A percentile compares a stretch with the other conserved stretches of the same genome.
These are phyloP conservation scores for Magnusiomyces tetraspermus DNA, from an alignment of 1,139 yeast genomes.

Conservation along the genomic window DNA sequence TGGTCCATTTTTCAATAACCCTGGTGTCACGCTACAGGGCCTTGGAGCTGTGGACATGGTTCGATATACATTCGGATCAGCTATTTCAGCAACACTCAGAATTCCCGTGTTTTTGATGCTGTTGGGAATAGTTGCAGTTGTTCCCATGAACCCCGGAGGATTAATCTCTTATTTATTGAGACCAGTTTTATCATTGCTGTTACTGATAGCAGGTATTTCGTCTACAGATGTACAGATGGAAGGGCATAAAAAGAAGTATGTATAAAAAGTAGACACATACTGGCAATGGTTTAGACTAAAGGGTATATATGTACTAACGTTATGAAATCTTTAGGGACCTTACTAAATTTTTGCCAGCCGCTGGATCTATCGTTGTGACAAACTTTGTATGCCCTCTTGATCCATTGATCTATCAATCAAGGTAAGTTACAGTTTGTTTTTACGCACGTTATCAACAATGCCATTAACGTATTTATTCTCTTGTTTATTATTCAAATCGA, in stretches of 20 bases:
- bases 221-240: slow-evolving; percentile 15
- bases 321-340: slow-evolving; percentile 1
- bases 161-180: slow-evolving; percentile 12
- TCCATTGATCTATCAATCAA: slow-evolving; percentile 27
- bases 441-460: not conserved
- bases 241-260: slow-evolving; percentile 14
- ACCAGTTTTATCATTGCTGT: slow-evolving; percentile 18
- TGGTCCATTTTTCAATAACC: slow-evolving; percentile 32
- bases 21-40: slow-evolving; percentile 4
- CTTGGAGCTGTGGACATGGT: slow-evolving; percentile 1
- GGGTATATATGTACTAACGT: not conserved
- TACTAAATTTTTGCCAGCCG: slow-evolving; percentile 15
- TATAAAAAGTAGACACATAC: not conserved
- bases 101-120: slow-evolving; percentile 21
- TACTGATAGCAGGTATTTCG: slow-evolving; percentile 15
- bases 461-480: not conserved
- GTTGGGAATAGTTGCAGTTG: slow-evolving; percentile 15
- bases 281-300: not conserved
- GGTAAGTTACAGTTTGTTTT: slow-evolving; percentile 13
- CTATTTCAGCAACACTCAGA: slow-evolving; percentile 19
- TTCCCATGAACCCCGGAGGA: slow-evolving; percentile 15
- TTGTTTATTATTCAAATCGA: too few relatives aligned
- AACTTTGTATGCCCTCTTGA: slow-evolving; percentile 36
- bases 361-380: slow-evolving; percentile 33
- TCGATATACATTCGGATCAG: slow-evolving; percentile 14